These are phyloP conservation scores for Trichoderma arundinaceum DNA, from an alignment of 2,329 filamentous ascomycete genomes.

Conservation along the genomic window DNA sequence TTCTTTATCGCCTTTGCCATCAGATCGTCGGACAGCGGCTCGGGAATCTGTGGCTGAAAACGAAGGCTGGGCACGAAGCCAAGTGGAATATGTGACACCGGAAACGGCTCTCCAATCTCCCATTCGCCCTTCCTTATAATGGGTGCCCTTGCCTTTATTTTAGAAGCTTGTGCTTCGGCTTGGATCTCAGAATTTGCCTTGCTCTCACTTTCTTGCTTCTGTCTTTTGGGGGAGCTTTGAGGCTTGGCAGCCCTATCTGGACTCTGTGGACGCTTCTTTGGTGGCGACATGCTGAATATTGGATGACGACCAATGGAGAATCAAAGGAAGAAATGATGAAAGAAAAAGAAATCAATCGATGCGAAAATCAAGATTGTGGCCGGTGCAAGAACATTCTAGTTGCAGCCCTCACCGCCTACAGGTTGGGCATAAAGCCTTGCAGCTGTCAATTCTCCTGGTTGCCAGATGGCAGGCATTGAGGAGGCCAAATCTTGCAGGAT, in stretches of 20 bases:
- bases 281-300: neutral
- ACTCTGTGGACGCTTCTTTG: neutral
- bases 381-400: too few species aligned
- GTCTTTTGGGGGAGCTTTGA: neutral
- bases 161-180: too few species aligned
- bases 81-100: too few species aligned
- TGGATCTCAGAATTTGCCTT: neutral
- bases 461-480: too few species aligned
- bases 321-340: neutral
- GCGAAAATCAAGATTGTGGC: neutral
- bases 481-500: too few species aligned
- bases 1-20: neutral
- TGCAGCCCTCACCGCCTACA: too few species aligned
- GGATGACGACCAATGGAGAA: neutral
- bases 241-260: too few species aligned
- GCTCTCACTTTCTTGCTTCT: neutral
- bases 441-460: too few species aligned
- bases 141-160: too few species aligned
- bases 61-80: neutral
- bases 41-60: neutral
- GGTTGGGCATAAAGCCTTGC: too few species aligned
- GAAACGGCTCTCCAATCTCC: neutral
- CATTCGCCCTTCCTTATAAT: neutral
- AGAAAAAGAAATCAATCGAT: neutral
- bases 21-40: accelerated